phyloP scores from a whole-genome alignment of 768 basidiomycete species.

The Trametes villosa region DNA sequence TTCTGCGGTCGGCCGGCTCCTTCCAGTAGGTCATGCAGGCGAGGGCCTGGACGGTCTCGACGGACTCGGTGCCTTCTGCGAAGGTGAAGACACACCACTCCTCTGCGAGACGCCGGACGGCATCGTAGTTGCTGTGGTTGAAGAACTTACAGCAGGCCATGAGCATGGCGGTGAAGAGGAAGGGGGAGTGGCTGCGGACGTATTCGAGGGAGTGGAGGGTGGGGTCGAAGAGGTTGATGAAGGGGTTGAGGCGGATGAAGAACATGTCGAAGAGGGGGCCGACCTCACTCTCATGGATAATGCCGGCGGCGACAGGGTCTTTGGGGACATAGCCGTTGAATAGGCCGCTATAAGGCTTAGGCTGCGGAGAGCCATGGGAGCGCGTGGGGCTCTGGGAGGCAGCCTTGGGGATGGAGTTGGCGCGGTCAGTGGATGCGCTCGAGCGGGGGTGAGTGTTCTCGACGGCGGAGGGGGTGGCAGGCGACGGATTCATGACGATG shows the following conservation, averaged over 20 bases:
- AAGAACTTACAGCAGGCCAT: constrained; percentile 89
- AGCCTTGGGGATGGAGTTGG: constrained; percentile 11
- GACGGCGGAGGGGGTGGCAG: constrained; percentile 41
- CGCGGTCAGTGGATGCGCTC: constrained; percentile 33
- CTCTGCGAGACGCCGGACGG: constrained; percentile 72
- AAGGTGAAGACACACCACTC: constrained; percentile 80
- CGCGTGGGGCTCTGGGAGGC: constrained; percentile 22
- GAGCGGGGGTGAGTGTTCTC: constrained; percentile 32
- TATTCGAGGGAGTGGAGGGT: constrained; percentile 80
- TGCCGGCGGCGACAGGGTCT: constrained; percentile 75
- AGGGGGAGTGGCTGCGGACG: constrained; percentile 77
- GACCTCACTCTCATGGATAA: constrained; percentile 72
- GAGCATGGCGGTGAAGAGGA: constrained; percentile 84
- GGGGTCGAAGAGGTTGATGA: constrained; percentile 89
- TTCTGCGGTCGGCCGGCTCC: constrained; percentile 83
- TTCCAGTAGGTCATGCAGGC: constrained; percentile 90
- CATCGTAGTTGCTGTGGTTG: constrained; percentile 65
- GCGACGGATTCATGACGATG: constrained; percentile 78
- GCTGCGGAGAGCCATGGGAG: constrained; percentile 19
- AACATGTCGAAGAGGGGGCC: constrained; percentile 76
- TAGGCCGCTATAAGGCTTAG: constrained; percentile 8
- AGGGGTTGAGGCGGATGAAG: constrained; percentile 85
- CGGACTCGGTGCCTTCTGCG: constrained; percentile 74
- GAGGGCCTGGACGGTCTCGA: constrained; percentile 90
- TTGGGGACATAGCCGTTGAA: constrained; percentile 20